Percentiles rank a stretch among this genome's conserved stretches.
phyloP scores from a whole-genome alignment of 2,329 filamentous ascomycete genomes.

The Colletotrichum sp. region DNA sequence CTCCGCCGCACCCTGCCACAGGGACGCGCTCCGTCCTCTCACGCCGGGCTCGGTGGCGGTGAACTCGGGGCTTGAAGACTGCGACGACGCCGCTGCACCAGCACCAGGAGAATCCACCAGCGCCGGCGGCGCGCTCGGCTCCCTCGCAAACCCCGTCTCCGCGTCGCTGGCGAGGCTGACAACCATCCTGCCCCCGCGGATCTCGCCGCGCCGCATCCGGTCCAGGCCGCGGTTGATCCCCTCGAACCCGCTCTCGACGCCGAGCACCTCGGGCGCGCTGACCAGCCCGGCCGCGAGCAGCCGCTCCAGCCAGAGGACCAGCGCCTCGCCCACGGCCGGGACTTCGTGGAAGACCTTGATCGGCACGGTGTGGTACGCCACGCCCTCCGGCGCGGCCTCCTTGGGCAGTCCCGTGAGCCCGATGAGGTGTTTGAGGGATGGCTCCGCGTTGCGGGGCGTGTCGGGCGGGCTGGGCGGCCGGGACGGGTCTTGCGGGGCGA shows the following conservation, averaged over 20 bases:
- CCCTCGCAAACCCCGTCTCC: neutral
- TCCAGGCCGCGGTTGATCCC: slow-evolving; percentile 74
- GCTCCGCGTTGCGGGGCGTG: slow-evolving; percentile 36
- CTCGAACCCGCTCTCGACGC: slow-evolving; percentile 65
- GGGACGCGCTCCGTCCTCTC: neutral
- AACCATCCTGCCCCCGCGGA: slow-evolving; percentile 74
- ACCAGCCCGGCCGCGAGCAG: slow-evolving; percentile 62
- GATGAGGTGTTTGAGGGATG: slow-evolving; percentile 60
- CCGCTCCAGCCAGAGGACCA: slow-evolving; percentile 71
- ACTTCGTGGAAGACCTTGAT: slow-evolving; percentile 80
- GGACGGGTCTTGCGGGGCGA: slow-evolving; percentile 38
- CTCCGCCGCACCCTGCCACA: neutral
- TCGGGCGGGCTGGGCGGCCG: slow-evolving; percentile 39
- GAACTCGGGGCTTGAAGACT: slow-evolving; percentile 11
- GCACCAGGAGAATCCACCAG: neutral
- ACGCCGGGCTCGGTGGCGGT: neutral
- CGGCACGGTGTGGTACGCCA: slow-evolving; percentile 69
- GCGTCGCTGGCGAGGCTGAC: slow-evolving; percentile 37
- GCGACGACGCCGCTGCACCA: neutral
- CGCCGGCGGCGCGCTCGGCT: neutral
- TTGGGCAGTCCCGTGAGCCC: slow-evolving; percentile 74
- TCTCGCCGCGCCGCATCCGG: slow-evolving; percentile 67
- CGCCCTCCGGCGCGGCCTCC: slow-evolving; percentile 43
- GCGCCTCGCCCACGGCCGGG: slow-evolving; percentile 63
- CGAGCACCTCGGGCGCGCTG: slow-evolving; percentile 68